Conservation (phyloP, 495 filamentous ascomycete species). For the Annulohypoxylon moriforme region DNA sequence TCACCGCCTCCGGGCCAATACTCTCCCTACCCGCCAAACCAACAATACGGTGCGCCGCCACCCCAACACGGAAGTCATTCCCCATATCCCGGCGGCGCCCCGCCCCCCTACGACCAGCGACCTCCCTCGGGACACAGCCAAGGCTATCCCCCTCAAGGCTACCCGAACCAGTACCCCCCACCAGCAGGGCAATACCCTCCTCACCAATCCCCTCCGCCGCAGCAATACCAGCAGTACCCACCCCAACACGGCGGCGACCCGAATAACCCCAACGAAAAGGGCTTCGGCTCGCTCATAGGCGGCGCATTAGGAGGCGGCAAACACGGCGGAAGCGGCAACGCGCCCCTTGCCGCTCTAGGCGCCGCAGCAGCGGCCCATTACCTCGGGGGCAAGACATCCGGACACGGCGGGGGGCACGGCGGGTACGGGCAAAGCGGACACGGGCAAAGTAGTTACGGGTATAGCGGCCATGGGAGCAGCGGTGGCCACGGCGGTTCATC, state of each 20-base stretch:
- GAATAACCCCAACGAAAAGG: slow-evolving; percentile 36
- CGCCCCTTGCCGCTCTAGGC: slow-evolving; percentile 33
- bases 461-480: slow-evolving; percentile 16
- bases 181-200: slow-evolving; percentile 34
- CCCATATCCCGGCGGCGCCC: slow-evolving; percentile 35
- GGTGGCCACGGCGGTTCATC: slow-evolving; percentile 3
- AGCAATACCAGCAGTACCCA: slow-evolving; percentile 32
- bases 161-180: slow-evolving; percentile 39
- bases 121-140: slow-evolving; percentile 36
- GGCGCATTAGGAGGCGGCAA: slow-evolving; percentile 33
- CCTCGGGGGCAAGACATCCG: slow-evolving; percentile 18
- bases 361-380: slow-evolving; percentile 39
- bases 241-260: slow-evolving; percentile 30
- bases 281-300: slow-evolving; percentile 40
- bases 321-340: slow-evolving; percentile 11
- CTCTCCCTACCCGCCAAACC: slow-evolving; percentile 41
- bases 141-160: slow-evolving; percentile 43
- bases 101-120: slow-evolving; percentile 35
- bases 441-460: not conserved
- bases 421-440: slow-evolving; percentile 4
- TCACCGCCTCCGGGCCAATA: slow-evolving; percentile 43
- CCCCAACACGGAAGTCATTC: slow-evolving; percentile 33
- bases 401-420: slow-evolving; percentile 13
- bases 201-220: slow-evolving; percentile 21
- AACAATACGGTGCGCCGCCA: slow-evolving; percentile 36